Percentiles rank a stretch among this genome's conserved stretches.
Conservation (phyloP, 371 early-diverging fungal species). For the Mucor saturninus region DNA sequence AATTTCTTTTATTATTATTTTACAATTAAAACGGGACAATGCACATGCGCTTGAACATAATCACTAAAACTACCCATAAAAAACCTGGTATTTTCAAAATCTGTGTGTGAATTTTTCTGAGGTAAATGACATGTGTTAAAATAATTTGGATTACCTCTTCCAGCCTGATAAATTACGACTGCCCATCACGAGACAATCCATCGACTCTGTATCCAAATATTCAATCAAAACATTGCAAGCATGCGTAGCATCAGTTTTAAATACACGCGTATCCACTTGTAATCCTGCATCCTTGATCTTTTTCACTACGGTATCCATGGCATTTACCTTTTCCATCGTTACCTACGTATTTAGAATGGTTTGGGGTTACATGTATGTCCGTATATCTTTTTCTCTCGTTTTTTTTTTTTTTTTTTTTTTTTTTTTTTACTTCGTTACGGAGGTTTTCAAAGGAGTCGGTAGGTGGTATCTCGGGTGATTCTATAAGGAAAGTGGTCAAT, state of each 20-base stretch:
- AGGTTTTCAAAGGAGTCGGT: conserved; percentile 25
- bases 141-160: conserved; percentile 60
- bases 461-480: conserved; percentile 24
- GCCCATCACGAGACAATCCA: conserved; percentile 53
- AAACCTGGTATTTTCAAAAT: no score
- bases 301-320: conserved; percentile 26
- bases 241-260: conserved; percentile 36
- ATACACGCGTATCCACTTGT: conserved; percentile 25
- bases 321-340: conserved; percentile 19
- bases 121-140: no score
- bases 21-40: conserved; percentile 56
- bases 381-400: no score
- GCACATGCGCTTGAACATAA: conserved; percentile 48
- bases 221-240: conserved; percentile 44
- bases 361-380: not conserved
- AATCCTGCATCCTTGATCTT: conserved; percentile 16
- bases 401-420: no score
- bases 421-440: conserved; percentile 38
- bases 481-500: not conserved
- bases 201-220: conserved; percentile 37
- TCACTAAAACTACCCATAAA: conserved; percentile 61
- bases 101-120: no score
- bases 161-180: conserved; percentile 53
- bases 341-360: conserved; percentile 19
- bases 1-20: conserved; percentile 39